A percentile compares a stretch with the other conserved stretches of the same genome.
phyloP scores from a whole-genome alignment of 257 asterid genomes.

The Plectranthus barbatus region DNA sequence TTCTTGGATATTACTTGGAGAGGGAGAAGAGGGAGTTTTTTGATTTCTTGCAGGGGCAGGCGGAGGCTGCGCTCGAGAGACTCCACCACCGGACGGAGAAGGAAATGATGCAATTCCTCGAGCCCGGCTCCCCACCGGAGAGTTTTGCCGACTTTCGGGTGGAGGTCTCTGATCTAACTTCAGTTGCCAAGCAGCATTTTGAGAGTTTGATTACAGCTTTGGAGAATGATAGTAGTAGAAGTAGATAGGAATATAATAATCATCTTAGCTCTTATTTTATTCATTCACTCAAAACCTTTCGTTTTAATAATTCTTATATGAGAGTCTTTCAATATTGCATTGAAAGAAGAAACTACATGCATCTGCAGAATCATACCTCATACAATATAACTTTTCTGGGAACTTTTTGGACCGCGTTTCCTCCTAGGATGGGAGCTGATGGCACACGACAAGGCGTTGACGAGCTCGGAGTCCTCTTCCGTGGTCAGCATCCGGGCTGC shows the following conservation, averaged over 20 bases:
- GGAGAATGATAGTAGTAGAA: constrained; percentile 26
- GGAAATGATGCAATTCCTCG: constrained; percentile 9
- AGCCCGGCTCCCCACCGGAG: background rate
- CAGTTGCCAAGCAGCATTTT: constrained; percentile 5
- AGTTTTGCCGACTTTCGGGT: background rate
- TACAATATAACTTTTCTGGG: constrained; percentile 40
- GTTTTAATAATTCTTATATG: too few relatives aligned
- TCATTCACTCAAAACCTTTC: too few relatives aligned
- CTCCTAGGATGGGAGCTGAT: constrained; percentile 45
- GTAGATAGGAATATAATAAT: background rate
- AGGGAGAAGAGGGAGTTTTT: constrained; percentile 13
- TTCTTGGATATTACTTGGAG: constrained; percentile 25
- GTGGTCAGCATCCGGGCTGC: constrained; percentile 47
- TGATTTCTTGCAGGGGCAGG: constrained; percentile 35
- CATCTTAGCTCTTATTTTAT: too few relatives aligned
- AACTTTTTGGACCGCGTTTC: constrained; percentile 53
- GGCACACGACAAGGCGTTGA: constrained; percentile 59
- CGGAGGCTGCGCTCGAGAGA: constrained; percentile 32
- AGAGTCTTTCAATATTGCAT: too few relatives aligned
- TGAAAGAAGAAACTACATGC: background rate
- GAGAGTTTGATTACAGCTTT: constrained; percentile 23
- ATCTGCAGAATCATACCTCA: constrained; percentile 19
- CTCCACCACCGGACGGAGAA: constrained; percentile 35
- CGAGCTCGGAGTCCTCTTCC: constrained; percentile 62
- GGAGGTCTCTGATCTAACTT: background rate